Conservation (phyloP, 768 basidiomycete genomes). For the Lepiota subincarnata region DNA sequence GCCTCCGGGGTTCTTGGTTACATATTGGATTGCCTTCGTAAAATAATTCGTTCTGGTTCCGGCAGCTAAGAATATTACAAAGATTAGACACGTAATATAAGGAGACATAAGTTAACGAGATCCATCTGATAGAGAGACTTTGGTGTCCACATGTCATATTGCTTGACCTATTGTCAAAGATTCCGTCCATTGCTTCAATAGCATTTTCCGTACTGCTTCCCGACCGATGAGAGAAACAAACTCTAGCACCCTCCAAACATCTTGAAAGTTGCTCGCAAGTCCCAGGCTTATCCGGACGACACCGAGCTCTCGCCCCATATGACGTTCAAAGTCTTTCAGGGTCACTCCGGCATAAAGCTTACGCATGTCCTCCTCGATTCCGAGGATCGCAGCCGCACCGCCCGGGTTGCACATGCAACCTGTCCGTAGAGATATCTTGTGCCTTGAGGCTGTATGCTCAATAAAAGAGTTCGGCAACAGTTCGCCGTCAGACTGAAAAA, state of each 20-base stretch:
- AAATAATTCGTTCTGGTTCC: background rate
- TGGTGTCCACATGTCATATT: slow-evolving; percentile 15
- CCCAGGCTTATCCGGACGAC: slow-evolving; percentile 78
- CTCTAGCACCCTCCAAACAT: slow-evolving; percentile 57
- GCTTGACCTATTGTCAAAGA: slow-evolving; percentile 19
- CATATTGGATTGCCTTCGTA: background rate
- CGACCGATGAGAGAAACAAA: slow-evolving; percentile 45
- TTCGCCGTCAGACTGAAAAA: slow-evolving; percentile 55
- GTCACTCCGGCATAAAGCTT: slow-evolving; percentile 55
- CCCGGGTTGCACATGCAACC: slow-evolving; percentile 91
- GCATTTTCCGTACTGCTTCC: slow-evolving; percentile 17
- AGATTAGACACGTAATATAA: slow-evolving; percentile 4
- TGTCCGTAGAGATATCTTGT: slow-evolving; percentile 71
- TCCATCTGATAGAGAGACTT: slow-evolving; percentile 11
- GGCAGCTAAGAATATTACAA: slow-evolving; percentile 1
- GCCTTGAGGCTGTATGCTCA: slow-evolving; percentile 60
- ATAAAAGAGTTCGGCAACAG: slow-evolving; percentile 72
- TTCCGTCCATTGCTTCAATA: slow-evolving; percentile 30
- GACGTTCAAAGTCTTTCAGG: slow-evolving; percentile 55
- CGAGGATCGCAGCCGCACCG: slow-evolving; percentile 68
- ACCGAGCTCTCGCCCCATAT: slow-evolving; percentile 64
- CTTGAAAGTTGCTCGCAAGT: slow-evolving; percentile 73
- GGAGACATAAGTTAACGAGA: slow-evolving; percentile 14
- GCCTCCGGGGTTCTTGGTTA: no score
- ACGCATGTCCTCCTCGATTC: slow-evolving; percentile 62